phyloP scores from a whole-genome alignment of 2,329 filamentous ascomycete species.

The Microthyrium microscopicum region DNA sequence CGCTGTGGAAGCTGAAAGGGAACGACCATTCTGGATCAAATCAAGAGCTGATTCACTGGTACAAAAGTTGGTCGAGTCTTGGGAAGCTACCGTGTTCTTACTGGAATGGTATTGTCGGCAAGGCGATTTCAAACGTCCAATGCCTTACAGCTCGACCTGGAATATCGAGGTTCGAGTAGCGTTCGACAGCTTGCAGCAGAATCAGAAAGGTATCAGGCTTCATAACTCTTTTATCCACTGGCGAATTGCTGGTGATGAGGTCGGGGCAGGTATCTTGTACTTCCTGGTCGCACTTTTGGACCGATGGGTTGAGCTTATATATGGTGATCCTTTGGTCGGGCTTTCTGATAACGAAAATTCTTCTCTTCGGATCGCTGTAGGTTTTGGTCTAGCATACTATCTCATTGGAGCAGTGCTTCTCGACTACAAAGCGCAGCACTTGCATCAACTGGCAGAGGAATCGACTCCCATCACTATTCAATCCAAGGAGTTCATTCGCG shows the following conservation, averaged over 20 bases:
- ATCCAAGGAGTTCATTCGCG: slow-evolving; percentile 25
- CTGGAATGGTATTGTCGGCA: slow-evolving; percentile 36
- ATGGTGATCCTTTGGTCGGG: slow-evolving; percentile 26
- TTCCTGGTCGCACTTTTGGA: slow-evolving; percentile 39
- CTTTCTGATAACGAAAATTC: slow-evolving; percentile 18
- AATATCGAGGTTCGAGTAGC: slow-evolving; percentile 40
- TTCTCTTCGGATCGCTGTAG: slow-evolving; percentile 29
- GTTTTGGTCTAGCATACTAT: slow-evolving; percentile 41
- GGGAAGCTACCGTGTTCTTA: slow-evolving; percentile 36
- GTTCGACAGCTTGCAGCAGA: slow-evolving; percentile 33
- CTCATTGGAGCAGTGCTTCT: slow-evolving; percentile 39
- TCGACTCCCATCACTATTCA: slow-evolving; percentile 24
- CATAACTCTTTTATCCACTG: slow-evolving; percentile 42
- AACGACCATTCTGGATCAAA: slow-evolving; percentile 26
- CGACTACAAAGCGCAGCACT: slow-evolving; percentile 36
- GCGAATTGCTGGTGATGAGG: slow-evolving; percentile 38
- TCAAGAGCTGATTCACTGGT: slow-evolving; percentile 30
- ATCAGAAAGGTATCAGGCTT: slow-evolving; percentile 36
- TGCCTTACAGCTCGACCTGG: slow-evolving; percentile 40
- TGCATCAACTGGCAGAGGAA: slow-evolving; percentile 29
- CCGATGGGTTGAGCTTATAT: slow-evolving; percentile 35
- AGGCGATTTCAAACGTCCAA: slow-evolving; percentile 30
- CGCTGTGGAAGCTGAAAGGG: slow-evolving; percentile 29
- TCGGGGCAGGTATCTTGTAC: slow-evolving; percentile 37
- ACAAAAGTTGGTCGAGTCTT: slow-evolving; percentile 32